Base-by-base conservation (phyloP, 208 protist genomes). In the Porcisia deanei region DNA sequence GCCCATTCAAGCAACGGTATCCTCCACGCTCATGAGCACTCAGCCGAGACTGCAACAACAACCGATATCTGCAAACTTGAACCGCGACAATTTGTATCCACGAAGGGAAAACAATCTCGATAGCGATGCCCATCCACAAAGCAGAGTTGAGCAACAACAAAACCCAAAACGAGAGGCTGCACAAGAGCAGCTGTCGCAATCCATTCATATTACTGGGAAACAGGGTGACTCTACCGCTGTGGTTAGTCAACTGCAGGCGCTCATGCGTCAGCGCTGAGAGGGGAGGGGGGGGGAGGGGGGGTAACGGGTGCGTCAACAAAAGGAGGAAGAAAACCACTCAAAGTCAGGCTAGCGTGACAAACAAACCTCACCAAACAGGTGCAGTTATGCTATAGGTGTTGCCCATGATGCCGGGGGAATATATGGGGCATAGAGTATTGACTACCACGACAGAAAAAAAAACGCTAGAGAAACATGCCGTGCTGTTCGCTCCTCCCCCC, bases 171-270 rank as follows among this genome's bases (percentile, higher is more conserved):
- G 41, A 39, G 34, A 58, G 20, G 22, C 20, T 20, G 18, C 30
- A 52, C 68, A 49, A 57, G 49, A 71, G n/a, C 65, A 47, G 52
- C 39, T 8, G 54, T 52, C 39, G 54, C 69, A 73, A 47, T 22
- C 66, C 5, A 78, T 82, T 47, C 72, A 57, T 55, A 82, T 82
- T 14, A 75, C 68, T n/a, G 73, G 78, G 6, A 58, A 53, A 8
- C 67, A 77, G 39, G 73, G 66, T 5, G 73, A 82, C 53, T 77
- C 78, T 10, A 82, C 41, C 39, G 78, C 78, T 3, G 78, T 82
- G 7, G 78, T 82, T 20, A 82, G 34, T 39, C 73, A 82, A 61
- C 78, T 82, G 14, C 78, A 78, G 59, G 78, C 78, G 2, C 78
- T 82, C 20, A 71, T 71, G 45, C 18, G 45, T 2, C 65, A 71